phyloP scores from a whole-genome alignment of 208 protist genomes.

The Leishmania major region DNA sequence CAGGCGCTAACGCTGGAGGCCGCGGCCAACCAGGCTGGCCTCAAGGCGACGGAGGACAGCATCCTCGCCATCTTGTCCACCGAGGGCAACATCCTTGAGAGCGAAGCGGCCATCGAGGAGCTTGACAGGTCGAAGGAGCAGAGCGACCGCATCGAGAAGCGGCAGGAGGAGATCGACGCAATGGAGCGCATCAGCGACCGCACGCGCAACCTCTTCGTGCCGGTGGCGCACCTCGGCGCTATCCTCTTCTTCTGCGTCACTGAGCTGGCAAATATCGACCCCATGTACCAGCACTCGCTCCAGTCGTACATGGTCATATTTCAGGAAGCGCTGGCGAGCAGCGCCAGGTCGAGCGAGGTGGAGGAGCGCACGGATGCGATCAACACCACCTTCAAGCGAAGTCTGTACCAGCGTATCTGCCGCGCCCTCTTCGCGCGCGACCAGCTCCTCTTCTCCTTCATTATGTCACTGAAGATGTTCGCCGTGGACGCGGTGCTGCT shows the following conservation, averaged over 20 bases:
- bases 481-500: conserved; percentile 86
- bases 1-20: conserved; percentile 93
- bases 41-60: conserved; percentile 91
- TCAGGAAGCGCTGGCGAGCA: conserved; percentile 86
- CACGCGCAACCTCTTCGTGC: conserved; percentile 94
- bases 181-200: conserved; percentile 97
- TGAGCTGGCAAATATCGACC: conserved; percentile 96
- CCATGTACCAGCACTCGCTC: conserved; percentile 98
- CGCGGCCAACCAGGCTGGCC: conserved; percentile 86
- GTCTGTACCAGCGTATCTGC: conserved; percentile 89
- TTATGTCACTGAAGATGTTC: conserved; percentile 94
- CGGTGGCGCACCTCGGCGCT: conserved; percentile 94
- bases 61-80: conserved; percentile 92
- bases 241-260: conserved; percentile 98
- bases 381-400: conserved; percentile 83
- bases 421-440: conserved; percentile 94
- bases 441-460: conserved; percentile 95
- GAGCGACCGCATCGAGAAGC: conserved; percentile 95
- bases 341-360: conserved; percentile 77
- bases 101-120: conserved; percentile 94
- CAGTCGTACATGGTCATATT: conserved; percentile 97
- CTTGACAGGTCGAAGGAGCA: conserved; percentile 95
- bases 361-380: conserved; percentile 83
- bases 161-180: conserved; percentile 94
- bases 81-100: conserved; percentile 94